Evolutionary conservation across 805 yeast genomes (phyloP), one percentile per base, ranked within the genome.

Genomic region (Hanseniaspora guilliermondii): DNA sequence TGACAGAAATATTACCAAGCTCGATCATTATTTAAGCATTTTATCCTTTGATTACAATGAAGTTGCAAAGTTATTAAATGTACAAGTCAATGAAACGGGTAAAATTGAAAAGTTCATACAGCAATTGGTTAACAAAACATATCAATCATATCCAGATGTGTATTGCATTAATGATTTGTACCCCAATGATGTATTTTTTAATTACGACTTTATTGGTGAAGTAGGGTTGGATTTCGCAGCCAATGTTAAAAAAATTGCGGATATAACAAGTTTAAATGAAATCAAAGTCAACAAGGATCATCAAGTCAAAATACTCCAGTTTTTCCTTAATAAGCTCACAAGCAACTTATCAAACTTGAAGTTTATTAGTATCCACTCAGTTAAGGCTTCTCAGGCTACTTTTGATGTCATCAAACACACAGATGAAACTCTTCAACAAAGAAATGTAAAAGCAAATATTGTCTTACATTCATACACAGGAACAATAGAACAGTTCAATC

Each of bases 381-480:
- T 91, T 5, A 85, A 83, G 70, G 6, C 63, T 84, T 14, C 78
- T 71, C 52, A 83, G 80, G 16, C 53, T 63, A 0, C 68, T 79
- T 4, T 35, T 41, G 37, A 17, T 1, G 5, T 36, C 4, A 35
- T 41, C 8, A 50, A 42, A 63, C 60, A 17, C 52, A 55, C 46
- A 27, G 54, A 30, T 40, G 58, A 40, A 42, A 17, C 39, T 19
- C 44, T 47, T 37, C 40, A 25, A 1, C 38, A 55, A 8, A 59
- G 61, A 53, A 25, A 61, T 39, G 39, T 55, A 55, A 35, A 59
- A 60, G 1, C 64, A 65, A 75, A 64, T 70, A 66, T 88, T 1
- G 78, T 86, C 38, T 71, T 93, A 24, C 97, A 91, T 64, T 87
- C 96, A 0, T 93, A 80, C 65, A 79, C 87, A 7, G 97, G 97